Percentiles rank a stretch among this genome's conserved stretches.
These are phyloP conservation scores for Euphrasia arctica DNA, from an alignment of 305 asterid genomes.

Conservation along the genomic window DNA sequence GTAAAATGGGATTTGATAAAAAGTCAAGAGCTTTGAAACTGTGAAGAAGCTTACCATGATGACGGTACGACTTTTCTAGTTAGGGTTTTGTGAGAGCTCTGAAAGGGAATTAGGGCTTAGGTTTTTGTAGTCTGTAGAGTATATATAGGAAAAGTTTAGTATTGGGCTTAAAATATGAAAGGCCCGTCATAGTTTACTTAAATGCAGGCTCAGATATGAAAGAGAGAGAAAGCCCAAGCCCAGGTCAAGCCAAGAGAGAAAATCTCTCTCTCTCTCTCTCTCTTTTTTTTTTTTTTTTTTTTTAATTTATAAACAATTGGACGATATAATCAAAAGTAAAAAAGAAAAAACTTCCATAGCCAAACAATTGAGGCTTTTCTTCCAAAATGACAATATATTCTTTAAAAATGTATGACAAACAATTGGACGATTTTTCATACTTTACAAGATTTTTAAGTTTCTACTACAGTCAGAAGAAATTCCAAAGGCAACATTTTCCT, in stretches of 20 bases:
- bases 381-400: too few species aligned
- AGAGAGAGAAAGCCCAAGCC: neutral
- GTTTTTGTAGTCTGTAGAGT: neutral
- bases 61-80: constrained; percentile 3
- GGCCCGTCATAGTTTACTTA: neutral
- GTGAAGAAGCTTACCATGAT: constrained; percentile 31
- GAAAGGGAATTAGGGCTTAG: neutral
- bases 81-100: neutral
- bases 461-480: neutral
- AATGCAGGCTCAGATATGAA: neutral
- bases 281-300: too few species aligned
- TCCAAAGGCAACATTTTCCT: neutral
- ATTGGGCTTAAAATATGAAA: neutral
- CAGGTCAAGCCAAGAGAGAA: too few species aligned
- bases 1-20: neutral
- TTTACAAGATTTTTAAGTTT: neutral
- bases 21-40: neutral
- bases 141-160: neutral
- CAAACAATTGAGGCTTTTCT: too few species aligned
- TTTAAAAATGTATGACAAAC: neutral
- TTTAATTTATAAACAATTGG: too few species aligned
- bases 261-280: too few species aligned
- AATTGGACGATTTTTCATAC: neutral
- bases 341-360: too few species aligned
- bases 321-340: too few species aligned